Conservation (phyloP, 1,284 basidiomycete genomes). For the Singerocomus rubriflavus region DNA sequence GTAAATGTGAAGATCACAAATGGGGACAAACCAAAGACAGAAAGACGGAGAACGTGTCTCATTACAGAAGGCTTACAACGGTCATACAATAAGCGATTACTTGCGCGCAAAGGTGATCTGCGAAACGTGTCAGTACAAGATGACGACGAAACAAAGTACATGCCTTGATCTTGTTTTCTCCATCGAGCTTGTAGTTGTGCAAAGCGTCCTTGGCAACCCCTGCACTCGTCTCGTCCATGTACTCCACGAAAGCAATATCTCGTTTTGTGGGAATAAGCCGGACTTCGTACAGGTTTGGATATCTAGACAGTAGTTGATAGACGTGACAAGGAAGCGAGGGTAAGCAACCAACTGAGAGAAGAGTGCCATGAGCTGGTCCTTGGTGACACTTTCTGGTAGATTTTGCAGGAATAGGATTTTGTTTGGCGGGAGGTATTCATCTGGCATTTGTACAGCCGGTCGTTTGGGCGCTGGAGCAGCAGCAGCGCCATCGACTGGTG, state of each 20-base stretch:
- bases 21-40: slow-evolving; percentile 8
- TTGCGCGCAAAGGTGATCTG: slow-evolving; percentile 65
- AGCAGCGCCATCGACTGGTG: slow-evolving; percentile 65
- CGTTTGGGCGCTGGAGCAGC: slow-evolving; percentile 66
- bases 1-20: slow-evolving; percentile 25
- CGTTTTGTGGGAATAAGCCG: slow-evolving; percentile 95
- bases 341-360: slow-evolving; percentile 76
- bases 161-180: slow-evolving; percentile 96
- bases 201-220: slow-evolving; percentile 89
- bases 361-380: slow-evolving; percentile 83
- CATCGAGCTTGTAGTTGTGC: slow-evolving; percentile 95
- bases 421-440: slow-evolving; percentile 99
- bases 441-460: slow-evolving; percentile 91
- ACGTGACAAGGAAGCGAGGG: not conserved
- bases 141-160: slow-evolving; percentile 6
- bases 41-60: slow-evolving; percentile 23
- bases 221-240: slow-evolving; percentile 85
- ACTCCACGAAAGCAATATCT: slow-evolving; percentile 97
- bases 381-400: slow-evolving; percentile 85
- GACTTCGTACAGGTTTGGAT: slow-evolving; percentile 91
- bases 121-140: slow-evolving; percentile 10
- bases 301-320: slow-evolving; percentile 46
- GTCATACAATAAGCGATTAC: slow-evolving; percentile 35
- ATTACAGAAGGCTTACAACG: slow-evolving; percentile 33
- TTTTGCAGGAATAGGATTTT: slow-evolving; percentile 98